Evolutionary conservation across 192 early-diverging fungal species (phyloP), one percentile per base, ranked within the genome.

Genomic region (Coemansia sp.): DNA sequence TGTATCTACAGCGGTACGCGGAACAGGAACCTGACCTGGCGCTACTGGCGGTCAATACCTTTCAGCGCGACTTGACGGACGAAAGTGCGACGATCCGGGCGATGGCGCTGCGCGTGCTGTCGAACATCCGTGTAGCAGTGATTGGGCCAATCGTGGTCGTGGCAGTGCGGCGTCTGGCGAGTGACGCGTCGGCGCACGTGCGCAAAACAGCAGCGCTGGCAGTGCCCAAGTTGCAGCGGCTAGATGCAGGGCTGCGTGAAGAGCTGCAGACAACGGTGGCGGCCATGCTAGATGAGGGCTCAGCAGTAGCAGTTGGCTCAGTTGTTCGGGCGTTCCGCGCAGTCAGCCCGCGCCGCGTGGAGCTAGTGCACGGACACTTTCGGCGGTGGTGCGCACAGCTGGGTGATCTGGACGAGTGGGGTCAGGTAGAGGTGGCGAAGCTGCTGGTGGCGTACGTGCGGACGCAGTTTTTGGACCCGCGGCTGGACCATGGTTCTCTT

Each of bases 1-100:
- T 97, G 64, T 99, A 95, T 71, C 80, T 99, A 19, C 74, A 95
- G 60, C 89, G 93, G 52, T 99, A 98, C 72, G 95, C 95, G 7
- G 95, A 97, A 70, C 88, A 94, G 78, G 95, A 99, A 69, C 97
- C 91, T 50, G 97, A 99, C 76, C 83, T 99, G 56, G 93, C 95
- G 30, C 76, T 99, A 19, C 72, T 99, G 9, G 94, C 95, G 7
- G 90, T 99, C 73, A 99, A 99, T 70, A 98, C 96, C 0, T 97
- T 99, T 68, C 97, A 99, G 83, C 93, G 92, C 66, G 97, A 99
- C 72, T 76, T 98, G 24, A 85, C 90, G 5, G 97, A 99, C 66
- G 83, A 85, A 66, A 97, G 95, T 81, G 93, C 92, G 51, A 86
- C 94, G 36, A 96, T 99, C 55, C 84, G 97, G 27, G 94, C 93